These are phyloP conservation scores for Nakaseomyces delphensis DNA, from an alignment of 1,139 yeast species.

Conservation along the genomic window DNA sequence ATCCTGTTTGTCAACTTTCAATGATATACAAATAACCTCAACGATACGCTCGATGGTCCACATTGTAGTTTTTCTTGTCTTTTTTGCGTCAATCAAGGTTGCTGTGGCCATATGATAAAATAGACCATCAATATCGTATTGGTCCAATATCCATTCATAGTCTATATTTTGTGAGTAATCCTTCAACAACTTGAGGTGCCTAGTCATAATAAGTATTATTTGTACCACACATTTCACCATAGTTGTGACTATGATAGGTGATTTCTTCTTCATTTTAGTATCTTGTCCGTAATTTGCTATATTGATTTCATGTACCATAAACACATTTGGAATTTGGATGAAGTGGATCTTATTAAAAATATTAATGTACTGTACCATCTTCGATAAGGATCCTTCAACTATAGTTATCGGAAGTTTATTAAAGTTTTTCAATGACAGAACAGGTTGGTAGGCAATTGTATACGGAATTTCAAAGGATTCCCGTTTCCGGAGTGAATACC, in stretches of 20 bases:
- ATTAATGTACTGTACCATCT: constrained; percentile 18
- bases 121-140: constrained; percentile 22
- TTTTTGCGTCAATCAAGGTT: constrained; percentile 8
- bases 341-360: constrained; percentile 13
- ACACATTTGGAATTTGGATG: constrained; percentile 13
- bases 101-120: constrained; percentile 16
- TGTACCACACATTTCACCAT: constrained; percentile 15
- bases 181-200: constrained; percentile 14
- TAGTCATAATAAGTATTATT: constrained; percentile 15
- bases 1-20: background rate
- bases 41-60: constrained; percentile 9
- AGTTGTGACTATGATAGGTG: constrained; percentile 1
- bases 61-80: constrained; percentile 10
- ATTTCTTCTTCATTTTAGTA: constrained; percentile 7
- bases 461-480: constrained; percentile 20
- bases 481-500: constrained; percentile 20
- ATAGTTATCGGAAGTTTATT: constrained; percentile 15
- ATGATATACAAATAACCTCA: background rate
- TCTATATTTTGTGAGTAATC: constrained; percentile 11
- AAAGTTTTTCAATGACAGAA: constrained; percentile 21
- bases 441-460: constrained; percentile 22
- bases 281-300: background rate
- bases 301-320: background rate
- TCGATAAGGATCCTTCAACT: constrained; percentile 15
- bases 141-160: constrained; percentile 14